Conservation (phyloP, 768 basidiomycete species). For the Phylloporus sp. region DNA sequence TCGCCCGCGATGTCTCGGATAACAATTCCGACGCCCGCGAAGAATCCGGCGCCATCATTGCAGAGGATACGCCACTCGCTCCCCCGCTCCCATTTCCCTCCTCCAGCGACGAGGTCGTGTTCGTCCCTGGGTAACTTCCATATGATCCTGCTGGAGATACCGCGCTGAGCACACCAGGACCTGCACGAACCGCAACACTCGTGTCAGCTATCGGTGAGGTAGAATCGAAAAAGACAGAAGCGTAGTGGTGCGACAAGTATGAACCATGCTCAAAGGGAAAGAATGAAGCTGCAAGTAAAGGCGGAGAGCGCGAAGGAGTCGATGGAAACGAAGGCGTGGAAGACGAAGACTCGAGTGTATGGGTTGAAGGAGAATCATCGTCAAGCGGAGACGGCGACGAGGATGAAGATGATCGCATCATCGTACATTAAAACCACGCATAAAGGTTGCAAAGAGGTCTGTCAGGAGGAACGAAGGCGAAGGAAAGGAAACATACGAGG, state of each 20-base stretch:
- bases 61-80: constrained; percentile 14
- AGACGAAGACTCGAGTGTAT: constrained; percentile 1
- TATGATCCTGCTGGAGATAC: constrained; percentile 23
- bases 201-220: constrained; percentile 9
- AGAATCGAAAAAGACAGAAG: neutral
- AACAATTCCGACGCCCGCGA: constrained; percentile 8
- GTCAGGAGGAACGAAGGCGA: constrained; percentile 1
- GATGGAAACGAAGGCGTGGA: constrained; percentile 4
- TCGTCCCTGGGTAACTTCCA: constrained; percentile 19
- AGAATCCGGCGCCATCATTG: constrained; percentile 7
- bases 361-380: constrained; percentile 1
- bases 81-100: constrained; percentile 9
- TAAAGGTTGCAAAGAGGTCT: neutral
- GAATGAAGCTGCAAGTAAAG: neutral
- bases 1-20: neutral
- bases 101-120: constrained; percentile 19
- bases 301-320: neutral
- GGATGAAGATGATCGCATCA: constrained; percentile 3
- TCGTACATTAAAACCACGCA: neutral
- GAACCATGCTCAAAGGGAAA: neutral
- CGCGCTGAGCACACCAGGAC: constrained; percentile 12
- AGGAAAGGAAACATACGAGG: neutral
- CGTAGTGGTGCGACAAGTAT: neutral
- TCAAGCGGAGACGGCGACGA: no score
- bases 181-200: constrained; percentile 5